Evolutionary conservation across 139 green algal genomes (phyloP), one percentile per base, ranked within the genome.

Genomic region (Nannochloris sp.): DNA sequence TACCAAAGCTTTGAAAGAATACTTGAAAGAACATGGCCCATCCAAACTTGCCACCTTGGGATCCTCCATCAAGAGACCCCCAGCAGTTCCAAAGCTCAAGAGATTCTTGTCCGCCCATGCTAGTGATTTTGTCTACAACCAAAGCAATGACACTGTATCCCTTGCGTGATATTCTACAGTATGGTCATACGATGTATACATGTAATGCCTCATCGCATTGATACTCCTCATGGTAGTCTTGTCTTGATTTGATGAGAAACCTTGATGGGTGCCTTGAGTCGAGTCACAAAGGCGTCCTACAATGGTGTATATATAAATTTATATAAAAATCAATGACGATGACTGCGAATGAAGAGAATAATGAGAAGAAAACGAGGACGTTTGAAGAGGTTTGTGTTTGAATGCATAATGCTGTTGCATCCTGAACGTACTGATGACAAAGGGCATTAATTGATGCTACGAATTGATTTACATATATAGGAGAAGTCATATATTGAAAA

Each of bases 401-500:
- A 25, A 31, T n/a, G 51, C 61, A 36, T 28, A 28, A 30, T 14
- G 20, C 14, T 46, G 11, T 33, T n/a, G 55, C 31, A 17, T 40
- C 5, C 6, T 6, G 9, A 12, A 40, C 33, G 9, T 40, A 2
- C 0, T 6, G 4, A 29, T 23, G 20, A 9, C 14, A 2, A 14
- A 2, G 6, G 28, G 26, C 50, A 20, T 6, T 23, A 40, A 40
- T 40, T 40, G 33, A 40, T 40, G 4, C 11, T 0, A 46, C 1
- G 10, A 30, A 3, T 40, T 13, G 6, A 40, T 25, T 49, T 11
- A 16, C 5, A 5, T 6, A 37, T 31, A 17, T 55, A 59, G 50
- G 50, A 59, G 25, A 59, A 59, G 4, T 37, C 50, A 49, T 84
- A 63, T 50, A 83, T 85, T 14, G 36, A 68, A 40, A 63, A 71